Conservation (phyloP, 2,329 filamentous ascomycete genomes). For the Lachnellula subtilissima region DNA sequence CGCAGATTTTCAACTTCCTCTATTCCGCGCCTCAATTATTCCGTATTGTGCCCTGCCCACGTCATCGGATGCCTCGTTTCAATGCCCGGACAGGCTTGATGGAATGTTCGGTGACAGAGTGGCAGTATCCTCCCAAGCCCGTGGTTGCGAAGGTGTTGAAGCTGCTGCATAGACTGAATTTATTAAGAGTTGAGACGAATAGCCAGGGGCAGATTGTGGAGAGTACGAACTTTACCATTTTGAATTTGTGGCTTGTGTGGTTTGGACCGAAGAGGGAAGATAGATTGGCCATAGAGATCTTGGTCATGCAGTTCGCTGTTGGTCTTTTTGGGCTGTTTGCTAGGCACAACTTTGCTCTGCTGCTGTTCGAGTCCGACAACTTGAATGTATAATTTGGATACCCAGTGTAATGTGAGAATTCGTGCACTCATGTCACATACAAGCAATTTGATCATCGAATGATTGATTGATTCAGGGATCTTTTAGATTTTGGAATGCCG, state of each 20-base stretch:
- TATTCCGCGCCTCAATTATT: slow-evolving; percentile 93
- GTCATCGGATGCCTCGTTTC: slow-evolving; percentile 86
- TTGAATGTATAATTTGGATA: slow-evolving; percentile 33
- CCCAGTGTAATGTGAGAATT: not conserved
- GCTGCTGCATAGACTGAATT: slow-evolving; percentile 60
- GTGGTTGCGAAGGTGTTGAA: slow-evolving; percentile 60
- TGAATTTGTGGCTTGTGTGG: slow-evolving; percentile 97
- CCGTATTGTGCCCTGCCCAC: slow-evolving; percentile 81
- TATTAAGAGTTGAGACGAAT: slow-evolving; percentile 66
- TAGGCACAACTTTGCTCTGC: slow-evolving; percentile 76
- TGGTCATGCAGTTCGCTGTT: slow-evolving; percentile 68
- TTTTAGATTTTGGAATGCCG: slow-evolving; percentile 1
- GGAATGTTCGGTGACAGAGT: slow-evolving; percentile 80
- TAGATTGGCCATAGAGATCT: slow-evolving; percentile 71
- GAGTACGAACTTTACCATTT: slow-evolving; percentile 84
- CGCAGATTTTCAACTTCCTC: slow-evolving; percentile 93
- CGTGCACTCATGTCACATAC: slow-evolving; percentile 18
- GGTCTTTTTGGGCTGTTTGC: slow-evolving; percentile 82
- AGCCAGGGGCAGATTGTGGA: slow-evolving; percentile 67
- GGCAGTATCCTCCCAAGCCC: slow-evolving; percentile 64
- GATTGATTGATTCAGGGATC: not conserved
- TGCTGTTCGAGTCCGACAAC: slow-evolving; percentile 91
- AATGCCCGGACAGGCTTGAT: slow-evolving; percentile 79
- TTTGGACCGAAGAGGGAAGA: slow-evolving; percentile 88
- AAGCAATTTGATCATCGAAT: not conserved